Evolutionary conservation across 2,329 filamentous ascomycete genomes (phyloP), one percentile per base, ranked within the genome.

Genomic region (Fusarium veterinarium): DNA sequence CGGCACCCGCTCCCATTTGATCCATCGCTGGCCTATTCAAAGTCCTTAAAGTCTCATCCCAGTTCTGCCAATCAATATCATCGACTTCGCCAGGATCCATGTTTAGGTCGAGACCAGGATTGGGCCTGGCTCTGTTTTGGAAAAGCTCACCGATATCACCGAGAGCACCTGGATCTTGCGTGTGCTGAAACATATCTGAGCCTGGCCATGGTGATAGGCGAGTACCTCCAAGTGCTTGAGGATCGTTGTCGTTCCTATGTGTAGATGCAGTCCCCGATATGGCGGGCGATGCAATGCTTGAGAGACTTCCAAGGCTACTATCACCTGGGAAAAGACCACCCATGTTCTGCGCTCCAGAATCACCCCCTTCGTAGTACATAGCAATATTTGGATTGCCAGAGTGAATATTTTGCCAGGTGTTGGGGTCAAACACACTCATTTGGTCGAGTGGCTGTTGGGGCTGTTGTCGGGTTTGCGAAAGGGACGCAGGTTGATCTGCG

Each of bases 1-100:
- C 64, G 14, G 68, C 42, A 14, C 68, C 71, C 7, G 31, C 44
- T 8, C 57, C 48, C 48, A 44, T 30, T 31, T 60, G 64, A 20
- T 33, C 53, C n/a, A 64, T 60, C 11, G 53, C 28, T 14, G 59
- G 57, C 14, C 40, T 66, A 23, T 33, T 60, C 14, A 74, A 35
- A 10, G 16, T 38, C 17, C 38, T 72, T 19, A 74, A 49, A 8
- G 71, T 48, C 19, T 74, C 71, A 37, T 69, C 67, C 71, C 71
- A 74, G 42, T 74, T 69, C 35, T 69, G 58, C 71, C 71, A 74
- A 12, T 74, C 71, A 5, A 74, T 74, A 10, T 74, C 71, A 7
- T 66, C 71, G n/a, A 74, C 58, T 25, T 74, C 71, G 4, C 68
- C 64, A 14, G 72, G 63, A 12, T 74, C 71, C 37, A 69, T 63